Base-by-base conservation (phyloP, 148 eudicot species). In the Rhododendron ovatum region DNA sequence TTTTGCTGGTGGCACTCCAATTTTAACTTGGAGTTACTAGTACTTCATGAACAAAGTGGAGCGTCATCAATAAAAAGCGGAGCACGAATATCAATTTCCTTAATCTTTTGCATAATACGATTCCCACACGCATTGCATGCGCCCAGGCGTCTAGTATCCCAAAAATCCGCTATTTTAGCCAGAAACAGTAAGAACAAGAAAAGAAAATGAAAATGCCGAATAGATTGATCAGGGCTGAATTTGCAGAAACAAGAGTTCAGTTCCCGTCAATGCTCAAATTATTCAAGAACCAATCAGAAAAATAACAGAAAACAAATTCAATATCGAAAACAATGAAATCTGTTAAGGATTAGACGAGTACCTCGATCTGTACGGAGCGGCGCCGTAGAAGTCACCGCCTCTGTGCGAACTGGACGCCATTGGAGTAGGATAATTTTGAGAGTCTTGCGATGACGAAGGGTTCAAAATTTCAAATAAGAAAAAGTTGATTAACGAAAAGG, bases 311-410 rank as follows among this genome's bases (percentile, higher is more conserved):
- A 59, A 22, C 20, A 50, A 41, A 79, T 1, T 53, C 7, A 10
- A 43, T 71, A 83, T 59, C 30, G 18, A 48, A 5, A 7, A 1
- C 37, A 41, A 26, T 13, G 13, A 71, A 33, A 47, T 17, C n/a
- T 22, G 65, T 55, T 14, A 13, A n/a, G 18, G 20, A 45, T 5
- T 8, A 5, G 35, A 26, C 30, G 39, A 57, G 14, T 89, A 94
- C 98, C 93, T 93, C 35, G 94, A 93, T 92, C 94, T 83, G 85
- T 88, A 92, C 2, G 93, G 92, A 79, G 85, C 91, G 78, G 92
- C 89, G 67, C 93, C 93, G 17, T 85, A 85, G 63, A 55, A 85
- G 83, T 83, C 86, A 33, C 86, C 86, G 83, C 91, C 81, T 67
- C 86, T 82, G 71, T 78, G 73, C 18, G 87, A 87, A 87, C 75